Evolutionary conservation across 306 rosid species (phyloP).

Genomic region (Sechiopsis laciniata): DNA sequence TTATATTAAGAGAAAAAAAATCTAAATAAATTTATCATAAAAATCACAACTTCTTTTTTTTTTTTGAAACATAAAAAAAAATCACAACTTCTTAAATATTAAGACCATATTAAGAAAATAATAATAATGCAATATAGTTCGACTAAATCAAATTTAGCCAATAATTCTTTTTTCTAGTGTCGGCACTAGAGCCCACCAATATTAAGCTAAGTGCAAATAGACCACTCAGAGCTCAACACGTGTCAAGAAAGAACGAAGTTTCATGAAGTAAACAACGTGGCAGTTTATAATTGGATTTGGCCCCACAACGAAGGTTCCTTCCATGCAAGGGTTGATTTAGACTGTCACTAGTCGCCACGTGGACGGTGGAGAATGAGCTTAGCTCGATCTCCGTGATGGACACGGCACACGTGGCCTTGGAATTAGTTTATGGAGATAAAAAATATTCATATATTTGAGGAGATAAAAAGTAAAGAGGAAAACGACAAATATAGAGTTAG

Average conservation of each 20-base stretch:
- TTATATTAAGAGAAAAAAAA: too few relatives aligned
- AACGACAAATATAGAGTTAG: slow-evolving; percentile 13
- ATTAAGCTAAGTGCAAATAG: background rate
- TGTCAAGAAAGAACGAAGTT: slow-evolving; percentile 14
- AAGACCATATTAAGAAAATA: too few relatives aligned
- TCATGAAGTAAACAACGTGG: slow-evolving; percentile 29
- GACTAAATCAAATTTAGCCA: background rate
- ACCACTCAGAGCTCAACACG: slow-evolving; percentile 33
- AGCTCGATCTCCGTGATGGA: slow-evolving; percentile 18
- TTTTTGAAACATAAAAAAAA: too few relatives aligned
- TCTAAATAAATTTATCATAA: too few relatives aligned
- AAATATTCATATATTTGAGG: background rate
- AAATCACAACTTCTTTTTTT: too few relatives aligned
- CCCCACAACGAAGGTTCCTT: slow-evolving; percentile 24
- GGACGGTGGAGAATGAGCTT: slow-evolving; percentile 26
- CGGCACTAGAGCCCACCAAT: slow-evolving; percentile 19
- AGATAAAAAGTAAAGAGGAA: background rate
- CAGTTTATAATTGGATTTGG: background rate
- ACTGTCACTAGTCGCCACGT: slow-evolving; percentile 31
- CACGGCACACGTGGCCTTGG: slow-evolving; percentile 30
- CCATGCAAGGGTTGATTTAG: slow-evolving; percentile 44
- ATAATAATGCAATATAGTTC: background rate
- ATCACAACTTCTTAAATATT: too few relatives aligned
- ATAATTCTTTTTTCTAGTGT: background rate
- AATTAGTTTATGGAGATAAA: too few relatives aligned